Conservation (phyloP, 225 moss, liverwort and hornwort species). For the Physcomitrium patens region DNA sequence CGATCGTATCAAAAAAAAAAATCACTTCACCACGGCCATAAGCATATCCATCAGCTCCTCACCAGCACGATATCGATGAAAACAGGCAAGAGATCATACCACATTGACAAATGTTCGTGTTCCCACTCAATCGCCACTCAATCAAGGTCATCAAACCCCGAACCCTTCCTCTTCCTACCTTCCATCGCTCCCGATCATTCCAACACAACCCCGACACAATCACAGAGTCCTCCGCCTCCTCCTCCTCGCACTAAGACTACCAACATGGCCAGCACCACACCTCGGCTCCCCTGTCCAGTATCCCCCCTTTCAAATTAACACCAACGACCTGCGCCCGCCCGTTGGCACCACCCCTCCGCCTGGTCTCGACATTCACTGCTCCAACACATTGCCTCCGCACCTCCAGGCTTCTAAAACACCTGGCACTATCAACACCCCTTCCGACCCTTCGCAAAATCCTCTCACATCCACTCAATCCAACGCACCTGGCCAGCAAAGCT, state of each 20-base stretch:
- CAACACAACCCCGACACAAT: too few species aligned
- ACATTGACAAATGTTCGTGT: slow-evolving; percentile 31
- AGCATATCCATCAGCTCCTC: not conserved
- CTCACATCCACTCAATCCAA: too few species aligned
- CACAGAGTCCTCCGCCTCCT: not conserved
- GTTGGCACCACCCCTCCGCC: not conserved
- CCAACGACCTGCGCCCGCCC: not conserved
- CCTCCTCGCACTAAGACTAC: not conserved
- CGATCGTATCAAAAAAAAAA: slow-evolving; percentile 12
- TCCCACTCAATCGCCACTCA: not conserved
- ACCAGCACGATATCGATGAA: slow-evolving; percentile 9
- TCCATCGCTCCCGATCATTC: slow-evolving; percentile 12
- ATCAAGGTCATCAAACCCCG: not conserved
- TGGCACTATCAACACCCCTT: too few species aligned
- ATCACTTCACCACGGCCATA: not conserved
- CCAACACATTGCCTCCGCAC: not conserved
- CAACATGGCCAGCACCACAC: not conserved
- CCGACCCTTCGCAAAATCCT: too few species aligned
- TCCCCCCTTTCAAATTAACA: not conserved
- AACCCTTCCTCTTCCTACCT: slow-evolving; percentile 2
- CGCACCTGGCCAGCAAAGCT: too few species aligned
- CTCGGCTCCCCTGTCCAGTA: not conserved
- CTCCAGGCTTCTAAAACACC: too few species aligned
- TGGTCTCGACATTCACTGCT: not conserved
- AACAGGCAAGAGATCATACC: slow-evolving; percentile 10